Base-by-base conservation (phyloP, 495 filamentous ascomycete genomes). In the Aspergillus heteromorphus region DNA sequence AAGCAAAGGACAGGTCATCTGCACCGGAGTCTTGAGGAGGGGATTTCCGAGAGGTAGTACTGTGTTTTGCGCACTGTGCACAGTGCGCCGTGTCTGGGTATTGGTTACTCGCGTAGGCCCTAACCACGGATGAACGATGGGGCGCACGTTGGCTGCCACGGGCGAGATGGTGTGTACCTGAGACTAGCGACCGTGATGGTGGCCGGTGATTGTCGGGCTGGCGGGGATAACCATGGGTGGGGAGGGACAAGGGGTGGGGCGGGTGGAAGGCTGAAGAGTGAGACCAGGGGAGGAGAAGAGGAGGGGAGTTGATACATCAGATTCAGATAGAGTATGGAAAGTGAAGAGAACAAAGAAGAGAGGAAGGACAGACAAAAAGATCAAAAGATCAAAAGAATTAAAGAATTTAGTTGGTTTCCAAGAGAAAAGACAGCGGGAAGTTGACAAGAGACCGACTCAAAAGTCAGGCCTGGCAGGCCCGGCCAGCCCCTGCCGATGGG, bases 271-370 rank as follows among this genome's bases (percentile, higher is more conserved):
- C 16, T 38, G 8, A 47, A 56, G 25, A 23, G 43, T n/a, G n/a
- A n/a, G n/a, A n/a, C n/a, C n/a, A n/a, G n/a, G n/a, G n/a, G n/a
- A n/a, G n/a, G n/a, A n/a, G n/a, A n/a, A n/a, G n/a, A n/a, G n/a
- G n/a, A n/a, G 41, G 47, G 38, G 25, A 55, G 38, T 40, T 31
- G 53, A 55, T 43, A 25, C 19, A 55, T 55, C 53, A 55, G 36
- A 49, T 43, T 40, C 27, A 11, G 4, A 53, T 38, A n/a, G n/a
- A n/a, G n/a, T n/a, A n/a, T n/a, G n/a, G n/a, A n/a, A n/a, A n/a
- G n/a, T n/a, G n/a, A n/a, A n/a, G n/a, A n/a, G n/a, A n/a, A n/a
- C 34, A 38, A 27, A 7, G 23, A 27, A 27, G 23, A 7, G 7
- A 7, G 23, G 23, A 4, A 7, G 23, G 23, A 27, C 7, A 3